Evolutionary conservation across 495 filamentous ascomycete species (phyloP), one percentile per base, ranked within the genome.

Genomic region (Parathielavia appendiculata): DNA sequence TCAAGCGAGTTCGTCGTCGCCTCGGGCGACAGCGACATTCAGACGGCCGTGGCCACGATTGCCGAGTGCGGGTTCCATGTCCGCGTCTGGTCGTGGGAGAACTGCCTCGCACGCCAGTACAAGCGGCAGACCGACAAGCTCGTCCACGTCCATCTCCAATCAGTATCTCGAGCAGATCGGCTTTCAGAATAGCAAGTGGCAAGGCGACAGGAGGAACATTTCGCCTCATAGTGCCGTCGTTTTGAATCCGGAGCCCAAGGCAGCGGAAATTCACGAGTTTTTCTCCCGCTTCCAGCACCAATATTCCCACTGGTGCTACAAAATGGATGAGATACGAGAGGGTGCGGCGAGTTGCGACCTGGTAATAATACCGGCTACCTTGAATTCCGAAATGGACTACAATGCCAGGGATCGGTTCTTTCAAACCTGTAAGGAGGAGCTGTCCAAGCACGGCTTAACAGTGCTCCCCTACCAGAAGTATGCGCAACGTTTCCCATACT

Each of bases 11-110:
- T 60, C 16, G 47, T 60, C 39, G 45, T 60, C 30, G 52, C 56
- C 8, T 60, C 58, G 12, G 58, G 58, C 17, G 58, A 60, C 47
- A 22, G 45, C 4, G 58, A 60, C 17, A 47, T 60, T 14, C 53
- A 38, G 5, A 14, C 45, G 5, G 58, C 58, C 19, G 46, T 60
- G 3, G 2, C 9, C 5, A 20, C 9, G n/a, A 60, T 60, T 16
- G 40, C 51, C 14, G 16, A 45, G 9, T 39, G 32, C 17, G 4
- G 26, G 9, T 45, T 32, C 45, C 45, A 23, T 1, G 58, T 60
- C 9, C 58, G 56, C n/a, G 23, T 60, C 19, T 60, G 58, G 58
- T 50, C 58, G 19, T 60, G 52, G 58, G 7, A 26, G 9, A 60
- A 60, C 22, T 20, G 58, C 11, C n/a, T 60, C 11, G 58, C 58